Percentiles rank a stretch among this genome's conserved stretches.
These are phyloP conservation scores for Croton laevigatus DNA, from an alignment of 441 rosid species.

Conservation along the genomic window DNA sequence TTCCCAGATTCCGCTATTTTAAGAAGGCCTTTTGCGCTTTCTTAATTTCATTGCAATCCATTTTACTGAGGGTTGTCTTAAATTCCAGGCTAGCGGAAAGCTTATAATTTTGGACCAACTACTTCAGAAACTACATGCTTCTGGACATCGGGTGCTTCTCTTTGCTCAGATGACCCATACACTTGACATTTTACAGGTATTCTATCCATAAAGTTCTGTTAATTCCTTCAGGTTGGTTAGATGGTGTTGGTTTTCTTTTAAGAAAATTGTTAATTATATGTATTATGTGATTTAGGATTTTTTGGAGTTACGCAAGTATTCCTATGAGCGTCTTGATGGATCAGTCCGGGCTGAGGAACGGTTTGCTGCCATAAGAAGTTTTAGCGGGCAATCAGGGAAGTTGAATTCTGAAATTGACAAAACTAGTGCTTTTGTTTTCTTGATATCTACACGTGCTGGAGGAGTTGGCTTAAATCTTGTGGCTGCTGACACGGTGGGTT, in stretches of 20 bases:
- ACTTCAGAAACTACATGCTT: slow-evolving; percentile 55
- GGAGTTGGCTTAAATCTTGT: slow-evolving; percentile 94
- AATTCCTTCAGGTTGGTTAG: slow-evolving; percentile 17
- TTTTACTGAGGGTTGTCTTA: slow-evolving; percentile 11
- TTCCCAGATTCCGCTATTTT: slow-evolving; percentile 5
- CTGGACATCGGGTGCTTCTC: slow-evolving; percentile 83
- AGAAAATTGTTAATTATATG: background rate
- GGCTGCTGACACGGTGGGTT: slow-evolving; percentile 82
- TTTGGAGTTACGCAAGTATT: slow-evolving; percentile 71
- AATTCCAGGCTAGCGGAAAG: slow-evolving; percentile 77
- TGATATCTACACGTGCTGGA: slow-evolving; percentile 96
- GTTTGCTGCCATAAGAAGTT: slow-evolving; percentile 89
- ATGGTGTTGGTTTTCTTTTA: background rate
- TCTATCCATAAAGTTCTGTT: slow-evolving; percentile 3
- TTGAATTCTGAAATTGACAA: slow-evolving; percentile 35
- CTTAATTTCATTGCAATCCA: background rate
- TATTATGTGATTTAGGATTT: slow-evolving; percentile 52
- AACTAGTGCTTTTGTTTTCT: slow-evolving; percentile 63
- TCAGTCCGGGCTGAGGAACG: slow-evolving; percentile 93
- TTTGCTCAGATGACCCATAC: slow-evolving; percentile 94
- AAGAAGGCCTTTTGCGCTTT: background rate
- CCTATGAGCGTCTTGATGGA: slow-evolving; percentile 97
- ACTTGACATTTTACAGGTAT: slow-evolving; percentile 89
- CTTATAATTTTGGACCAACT: slow-evolving; percentile 70
- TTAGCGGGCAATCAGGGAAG: slow-evolving; percentile 43